Conservation (phyloP, 257 asterid species). For the Nyctanthes arbortristis region DNA sequence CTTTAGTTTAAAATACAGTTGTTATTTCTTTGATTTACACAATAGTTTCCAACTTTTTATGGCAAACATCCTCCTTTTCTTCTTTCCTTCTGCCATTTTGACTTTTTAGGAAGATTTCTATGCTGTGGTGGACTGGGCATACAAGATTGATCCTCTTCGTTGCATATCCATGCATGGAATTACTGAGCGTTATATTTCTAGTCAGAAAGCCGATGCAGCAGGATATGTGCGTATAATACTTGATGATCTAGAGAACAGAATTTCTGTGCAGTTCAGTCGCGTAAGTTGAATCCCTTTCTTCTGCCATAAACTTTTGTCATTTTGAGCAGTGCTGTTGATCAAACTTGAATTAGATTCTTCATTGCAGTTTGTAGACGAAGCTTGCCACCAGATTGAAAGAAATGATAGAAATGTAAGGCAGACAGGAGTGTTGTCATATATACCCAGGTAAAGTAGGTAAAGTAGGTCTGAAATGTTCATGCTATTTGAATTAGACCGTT, state of each 20-base stretch:
- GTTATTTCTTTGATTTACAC: constrained; percentile 16
- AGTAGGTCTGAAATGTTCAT: constrained; percentile 11
- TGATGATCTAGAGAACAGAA: constrained; percentile 91
- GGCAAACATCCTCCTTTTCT: constrained; percentile 9
- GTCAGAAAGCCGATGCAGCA: constrained; percentile 89
- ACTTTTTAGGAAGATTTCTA: constrained; percentile 83
- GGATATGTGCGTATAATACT: constrained; percentile 89
- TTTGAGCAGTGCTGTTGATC: constrained; percentile 22
- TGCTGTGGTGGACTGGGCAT: constrained; percentile 98
- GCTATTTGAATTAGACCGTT: background rate
- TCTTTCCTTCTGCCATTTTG: constrained; percentile 3
- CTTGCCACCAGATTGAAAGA: constrained; percentile 95
- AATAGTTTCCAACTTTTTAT: constrained; percentile 17
- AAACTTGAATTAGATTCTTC: constrained; percentile 18
- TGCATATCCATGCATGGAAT: constrained; percentile 98
- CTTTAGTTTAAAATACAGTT: constrained; percentile 14
- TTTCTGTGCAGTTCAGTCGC: constrained; percentile 72
- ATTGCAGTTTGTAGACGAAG: constrained; percentile 90
- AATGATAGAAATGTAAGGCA: constrained; percentile 82
- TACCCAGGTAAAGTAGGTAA: constrained; percentile 91
- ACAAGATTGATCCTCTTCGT: constrained; percentile 92
- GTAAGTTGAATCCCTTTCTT: constrained; percentile 47
- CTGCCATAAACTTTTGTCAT: background rate
- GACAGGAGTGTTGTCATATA: constrained; percentile 79
- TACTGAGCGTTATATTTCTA: constrained; percentile 88